Evolutionary conservation across 2,329 filamentous ascomycete genomes (phyloP).

Genomic region (Aspergillus fumigatiaffinis): DNA sequence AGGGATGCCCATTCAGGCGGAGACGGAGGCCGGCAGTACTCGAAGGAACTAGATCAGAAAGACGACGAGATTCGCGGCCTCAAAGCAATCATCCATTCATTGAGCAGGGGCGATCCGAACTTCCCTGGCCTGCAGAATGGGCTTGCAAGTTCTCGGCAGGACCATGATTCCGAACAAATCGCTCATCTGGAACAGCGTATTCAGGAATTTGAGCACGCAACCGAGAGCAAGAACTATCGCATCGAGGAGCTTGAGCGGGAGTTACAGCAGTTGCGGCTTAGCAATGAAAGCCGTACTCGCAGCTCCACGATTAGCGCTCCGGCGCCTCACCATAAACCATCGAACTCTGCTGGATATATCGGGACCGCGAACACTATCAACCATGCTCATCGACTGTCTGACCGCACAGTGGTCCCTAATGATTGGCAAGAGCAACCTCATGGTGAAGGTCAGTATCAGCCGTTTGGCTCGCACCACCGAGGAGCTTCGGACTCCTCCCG

Average conservation of each 20-base stretch:
- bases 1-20: conserved; percentile 50
- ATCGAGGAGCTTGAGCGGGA: conserved; percentile 87
- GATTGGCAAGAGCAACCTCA: conserved; percentile 37
- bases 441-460: conserved; percentile 20
- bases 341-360: conserved; percentile 25
- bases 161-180: conserved; percentile 54
- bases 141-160: conserved; percentile 11
- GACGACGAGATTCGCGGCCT: conserved; percentile 96
- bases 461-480: conserved; percentile 24
- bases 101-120: conserved; percentile 62
- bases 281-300: conserved; percentile 27
- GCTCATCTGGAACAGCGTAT: conserved; percentile 74
- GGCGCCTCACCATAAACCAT: conserved; percentile 30
- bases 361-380: conserved; percentile 22
- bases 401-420: conserved; percentile 40
- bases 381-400: conserved; percentile 39
- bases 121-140: conserved; percentile 28
- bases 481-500: conserved; percentile 25
- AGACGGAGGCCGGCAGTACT: conserved; percentile 38
- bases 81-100: conserved; percentile 95
- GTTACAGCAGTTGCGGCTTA: conserved; percentile 47
- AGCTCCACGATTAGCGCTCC: conserved; percentile 35
- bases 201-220: conserved; percentile 66
- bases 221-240: conserved; percentile 67
- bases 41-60: conserved; percentile 83